phyloP scores from a whole-genome alignment of 768 basidiomycete species.

The Amanita brunnescens region DNA sequence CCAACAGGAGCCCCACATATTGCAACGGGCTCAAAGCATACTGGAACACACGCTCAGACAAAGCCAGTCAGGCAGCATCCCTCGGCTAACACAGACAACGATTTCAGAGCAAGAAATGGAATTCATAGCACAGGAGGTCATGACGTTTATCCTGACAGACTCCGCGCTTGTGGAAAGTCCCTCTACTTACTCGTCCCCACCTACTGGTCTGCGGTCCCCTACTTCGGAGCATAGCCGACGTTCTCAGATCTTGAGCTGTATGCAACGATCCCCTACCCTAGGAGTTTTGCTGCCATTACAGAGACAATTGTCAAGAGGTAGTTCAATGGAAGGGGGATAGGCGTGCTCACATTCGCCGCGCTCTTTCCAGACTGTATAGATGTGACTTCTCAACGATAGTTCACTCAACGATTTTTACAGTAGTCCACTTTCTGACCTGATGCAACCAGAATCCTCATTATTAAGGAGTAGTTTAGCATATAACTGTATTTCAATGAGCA shows the following conservation, averaged over 20 bases:
- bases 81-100: background rate
- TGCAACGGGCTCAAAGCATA: background rate
- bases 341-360: background rate
- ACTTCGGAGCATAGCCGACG: background rate
- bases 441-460: no score
- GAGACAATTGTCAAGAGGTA: background rate
- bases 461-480: no score
- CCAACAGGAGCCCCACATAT: background rate
- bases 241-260: background rate
- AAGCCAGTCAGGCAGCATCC: background rate
- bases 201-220: background rate
- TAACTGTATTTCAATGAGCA: no score
- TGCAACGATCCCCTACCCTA: background rate
- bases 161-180: background rate
- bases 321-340: background rate
- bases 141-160: background rate
- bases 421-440: no score
- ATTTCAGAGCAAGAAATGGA: constrained; percentile 3
- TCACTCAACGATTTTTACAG: no score
- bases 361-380: background rate
- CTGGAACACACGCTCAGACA: background rate
- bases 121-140: constrained; percentile 2
- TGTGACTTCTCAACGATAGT: no score
- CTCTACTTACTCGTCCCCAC: background rate
- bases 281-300: background rate